Evolutionary conservation across 306 rosid genomes (phyloP), one percentile per base, ranked within the genome.

Genomic region (Lathyrus sativus): DNA sequence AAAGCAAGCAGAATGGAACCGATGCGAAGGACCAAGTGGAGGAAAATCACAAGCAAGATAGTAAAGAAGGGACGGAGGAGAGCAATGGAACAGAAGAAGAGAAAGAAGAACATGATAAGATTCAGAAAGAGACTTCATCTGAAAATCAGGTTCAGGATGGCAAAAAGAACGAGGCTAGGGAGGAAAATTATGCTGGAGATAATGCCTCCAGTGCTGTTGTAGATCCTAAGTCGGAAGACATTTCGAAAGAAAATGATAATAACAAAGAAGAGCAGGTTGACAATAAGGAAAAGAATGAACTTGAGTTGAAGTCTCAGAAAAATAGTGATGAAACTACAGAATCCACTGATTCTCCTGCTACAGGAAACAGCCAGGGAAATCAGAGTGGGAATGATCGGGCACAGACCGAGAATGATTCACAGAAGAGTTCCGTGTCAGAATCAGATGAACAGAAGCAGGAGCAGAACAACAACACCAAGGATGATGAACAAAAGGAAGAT

Each of bases 141-240:
- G 86, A 85, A 28, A 73, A 77, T 60, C 83, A 44, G 75, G 85
- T 78, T 73, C 91, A 74, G 70, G 90, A 86, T 71, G 91, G 87
- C 41, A 87, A 72, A 26, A 74, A 31, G 56, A 83, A 63, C 17
- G 89, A 80, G 51, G 85, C 83, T 11, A 83, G 95, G 77, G 96
- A 88, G 83, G 87, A 85, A 64, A 53, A 84, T 28, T 88, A 90
- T 85, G 74, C 86, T 39, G 96, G 81, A 49, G 97, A 93, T 71
- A 85, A 88, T 67, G 96, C 97, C 63, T 82, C 96, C 33, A 90
- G 92, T 77, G 93, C 87, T 49, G 92, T 92, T 13, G 89, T 57
- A 12, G 88, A 62, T 26, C 76, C 85, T 24, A 84, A 77, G 60
- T 72, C 79, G 7, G 84, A 80, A 77, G 82, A 77, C 31, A 14